Evolutionary conservation across 2,329 filamentous ascomycete genomes (phyloP), one percentile per base, ranked within the genome.

Genomic region (Phialemonium atrogriseum): DNA sequence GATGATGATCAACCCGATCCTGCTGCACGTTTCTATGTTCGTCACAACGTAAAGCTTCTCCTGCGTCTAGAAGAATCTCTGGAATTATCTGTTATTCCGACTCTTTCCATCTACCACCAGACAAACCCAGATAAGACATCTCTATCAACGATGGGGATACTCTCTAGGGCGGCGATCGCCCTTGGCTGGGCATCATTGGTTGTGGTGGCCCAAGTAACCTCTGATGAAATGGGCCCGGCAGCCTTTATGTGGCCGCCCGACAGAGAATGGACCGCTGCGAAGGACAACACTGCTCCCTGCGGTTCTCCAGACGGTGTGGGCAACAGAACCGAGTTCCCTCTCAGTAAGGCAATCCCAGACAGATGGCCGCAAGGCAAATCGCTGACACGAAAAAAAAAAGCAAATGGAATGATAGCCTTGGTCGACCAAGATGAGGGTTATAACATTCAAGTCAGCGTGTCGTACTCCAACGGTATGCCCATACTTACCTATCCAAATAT

Each of bases 181-280:
- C n/a, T n/a, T n/a, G n/a, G n/a, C n/a, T n/a, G n/a, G n/a, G n/a
- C n/a, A n/a, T n/a, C n/a, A n/a, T n/a, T n/a, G n/a, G n/a, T n/a
- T n/a, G n/a, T n/a, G n/a, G n/a, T n/a, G n/a, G n/a, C n/a, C n/a
- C n/a, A n/a, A n/a, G n/a, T n/a, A n/a, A 21, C 38, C 7, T 34
- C 35, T 11, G 34, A 36, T 13, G 48, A 54, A 20, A 62, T 62
- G 55, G 73, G 72, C 9, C 71, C 72, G 7, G 70, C 71, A 13
- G 70, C 68, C 8, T 75, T 79, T 47, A 56, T 77, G 51, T 79
- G 73, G 73, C 74, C 73, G 4, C 47, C 59, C 10, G 72, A 77
- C 49, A 60, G 73, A 31, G 54, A 58, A 24, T 80, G 73, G 72
- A 58, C 58, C 30, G 67, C 63, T 18, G 58, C 59, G 10, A 52